Conservation (phyloP, 805 yeast genomes). For the Blastobotrys robertii region DNA sequence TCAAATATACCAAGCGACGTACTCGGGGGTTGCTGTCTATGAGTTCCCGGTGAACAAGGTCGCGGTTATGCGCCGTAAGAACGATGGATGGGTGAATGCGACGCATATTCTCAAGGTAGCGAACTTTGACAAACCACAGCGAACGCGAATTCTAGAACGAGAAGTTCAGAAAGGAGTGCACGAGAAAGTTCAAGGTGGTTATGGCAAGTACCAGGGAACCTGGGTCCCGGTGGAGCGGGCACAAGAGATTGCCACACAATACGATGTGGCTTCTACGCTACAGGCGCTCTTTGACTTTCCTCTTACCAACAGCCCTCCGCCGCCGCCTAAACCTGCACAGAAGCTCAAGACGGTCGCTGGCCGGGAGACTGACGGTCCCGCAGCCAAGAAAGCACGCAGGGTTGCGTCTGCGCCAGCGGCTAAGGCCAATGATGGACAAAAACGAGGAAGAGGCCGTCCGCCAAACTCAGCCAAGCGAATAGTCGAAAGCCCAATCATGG, state of each 20-base stretch:
- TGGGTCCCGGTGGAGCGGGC: constrained; percentile 89
- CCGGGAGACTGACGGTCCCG: constrained; percentile 12
- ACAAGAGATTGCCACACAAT: constrained; percentile 50
- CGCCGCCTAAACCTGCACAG: constrained; percentile 43
- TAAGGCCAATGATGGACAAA: not conserved
- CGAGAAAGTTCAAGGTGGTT: constrained; percentile 95
- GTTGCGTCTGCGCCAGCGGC: constrained; percentile 5
- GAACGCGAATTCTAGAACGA: constrained; percentile 84
- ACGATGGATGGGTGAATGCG: constrained; percentile 95
- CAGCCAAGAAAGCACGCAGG: constrained; percentile 21
- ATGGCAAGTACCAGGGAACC: constrained; percentile 94
- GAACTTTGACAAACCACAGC: constrained; percentile 84
- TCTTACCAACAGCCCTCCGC: constrained; percentile 50
- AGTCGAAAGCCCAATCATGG: not conserved
- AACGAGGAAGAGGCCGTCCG: constrained; percentile 14
- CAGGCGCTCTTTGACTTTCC: constrained; percentile 56
- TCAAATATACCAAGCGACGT: constrained; percentile 33
- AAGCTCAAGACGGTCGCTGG: constrained; percentile 17
- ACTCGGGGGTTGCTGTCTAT: constrained; percentile 36
- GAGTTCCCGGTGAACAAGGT: constrained; percentile 55
- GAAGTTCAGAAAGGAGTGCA: constrained; percentile 87
- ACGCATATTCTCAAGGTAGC: constrained; percentile 93
- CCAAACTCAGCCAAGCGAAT: constrained; percentile 16
- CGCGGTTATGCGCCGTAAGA: constrained; percentile 79
- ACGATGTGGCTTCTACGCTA: constrained; percentile 52